Base-by-base conservation (phyloP, 78 protist species). In the Tieghemostelium lacteum region DNA sequence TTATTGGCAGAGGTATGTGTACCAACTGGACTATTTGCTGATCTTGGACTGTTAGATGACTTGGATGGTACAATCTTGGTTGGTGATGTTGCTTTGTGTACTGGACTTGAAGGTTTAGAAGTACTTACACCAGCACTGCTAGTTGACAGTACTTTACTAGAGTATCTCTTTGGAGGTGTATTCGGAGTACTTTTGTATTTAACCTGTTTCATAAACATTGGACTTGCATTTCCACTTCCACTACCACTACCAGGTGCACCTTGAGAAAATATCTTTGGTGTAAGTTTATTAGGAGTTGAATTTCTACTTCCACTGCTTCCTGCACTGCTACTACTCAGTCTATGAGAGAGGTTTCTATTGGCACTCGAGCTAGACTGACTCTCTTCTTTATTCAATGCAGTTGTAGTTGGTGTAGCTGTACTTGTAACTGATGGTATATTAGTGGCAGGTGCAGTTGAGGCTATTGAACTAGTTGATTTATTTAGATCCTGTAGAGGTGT, bases 361-460 rank as follows among this genome's bases (percentile, higher is more conserved):
- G 72, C 20, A 42, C 36, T n/a, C 72, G 54, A 64, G 72, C 72
- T 50, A 64, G 31, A 49, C 54, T 49, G 54, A 12, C 12, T 49
- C 12, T 49, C 24, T 49, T 49, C 54, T 16, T 8, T 12, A 49
- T 49, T 49, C 54, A 16, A 8, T 49, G 54, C 54, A 49, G 8
- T 16, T 12, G 54, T 16, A 49, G 12, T 12, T 49, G 54, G 54
- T 16, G 24, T 49, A 16, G 54, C 12, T 49, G 12, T 12, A 49
- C 24, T 49, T 49, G 54, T 16, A 16, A 49, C 54, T 49, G 8
- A 16, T 49, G 8, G 54, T 16, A 12, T 16, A 16, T 49, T 12
- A 49, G 54, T 16, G 54, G 54, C 12, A 49, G 54, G 12, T 49
- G n/a, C n/a, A n/a, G n/a, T n/a, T n/a, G n/a, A n/a, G n/a, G n/a